Conservation (phyloP, 2,329 filamentous ascomycete species). For the Talaromyces amestolkiae region DNA sequence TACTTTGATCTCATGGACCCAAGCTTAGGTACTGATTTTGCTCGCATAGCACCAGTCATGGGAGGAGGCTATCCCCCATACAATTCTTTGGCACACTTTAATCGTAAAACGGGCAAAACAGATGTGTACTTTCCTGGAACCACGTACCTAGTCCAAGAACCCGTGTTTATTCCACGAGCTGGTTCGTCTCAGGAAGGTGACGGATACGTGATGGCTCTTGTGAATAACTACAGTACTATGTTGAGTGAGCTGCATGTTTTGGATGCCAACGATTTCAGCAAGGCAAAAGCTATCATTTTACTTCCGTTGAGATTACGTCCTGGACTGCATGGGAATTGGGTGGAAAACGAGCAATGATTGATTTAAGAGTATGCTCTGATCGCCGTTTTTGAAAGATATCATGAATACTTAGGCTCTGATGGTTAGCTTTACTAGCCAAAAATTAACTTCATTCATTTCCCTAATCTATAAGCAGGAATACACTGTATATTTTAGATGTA, state of each 20-base stretch:
- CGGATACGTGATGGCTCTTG: constrained; percentile 25
- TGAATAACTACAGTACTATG: constrained; percentile 27
- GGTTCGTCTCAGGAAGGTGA: constrained; percentile 23
- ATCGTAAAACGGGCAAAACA: constrained; percentile 35
- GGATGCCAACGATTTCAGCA: constrained; percentile 18
- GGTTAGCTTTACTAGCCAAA: not conserved
- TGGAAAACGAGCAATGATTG: not conserved
- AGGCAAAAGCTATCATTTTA: not conserved
- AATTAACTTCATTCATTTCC: not conserved
- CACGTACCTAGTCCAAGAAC: constrained; percentile 34
- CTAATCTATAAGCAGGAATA: not conserved
- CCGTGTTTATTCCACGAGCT: constrained; percentile 25
- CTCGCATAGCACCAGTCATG: constrained; percentile 26
- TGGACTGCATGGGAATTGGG: constrained; percentile 13
- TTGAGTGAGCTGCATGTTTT: constrained; percentile 24
- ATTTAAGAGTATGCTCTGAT: not conserved
- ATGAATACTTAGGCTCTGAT: not conserved
- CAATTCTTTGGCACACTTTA: constrained; percentile 49
- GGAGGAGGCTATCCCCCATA: constrained; percentile 41
- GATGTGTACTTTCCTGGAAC: constrained; percentile 48
- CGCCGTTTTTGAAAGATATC: no score
- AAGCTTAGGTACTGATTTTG: constrained; percentile 34
- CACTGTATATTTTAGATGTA: not conserved
- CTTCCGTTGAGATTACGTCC: constrained; percentile 4
- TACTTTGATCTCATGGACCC: constrained; percentile 49